A percentile compares a stretch with the other conserved stretches of the same genome.
Evolutionary conservation across 306 rosid species (phyloP).

Genomic region (Lagenaria siceraria): DNA sequence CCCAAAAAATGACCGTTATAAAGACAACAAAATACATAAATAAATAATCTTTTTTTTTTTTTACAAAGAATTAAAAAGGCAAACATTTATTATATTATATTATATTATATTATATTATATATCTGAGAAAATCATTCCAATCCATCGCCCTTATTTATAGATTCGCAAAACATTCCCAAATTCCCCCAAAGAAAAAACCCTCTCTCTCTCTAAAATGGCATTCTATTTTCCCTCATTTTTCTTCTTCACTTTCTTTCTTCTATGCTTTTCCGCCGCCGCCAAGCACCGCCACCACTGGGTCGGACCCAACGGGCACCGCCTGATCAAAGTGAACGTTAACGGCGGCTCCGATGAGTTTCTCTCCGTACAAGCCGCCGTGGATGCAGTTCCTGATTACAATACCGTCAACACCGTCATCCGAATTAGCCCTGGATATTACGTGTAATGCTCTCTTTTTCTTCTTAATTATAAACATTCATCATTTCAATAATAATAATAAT

Average conservation of each 20-base stretch:
- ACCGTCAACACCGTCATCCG: conserved; percentile 38
- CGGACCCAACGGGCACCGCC: conserved; percentile 52
- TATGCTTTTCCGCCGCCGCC: conserved; percentile 2
- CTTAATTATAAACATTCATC: not conserved
- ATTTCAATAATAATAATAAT: not conserved
- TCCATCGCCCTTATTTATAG: not conserved
- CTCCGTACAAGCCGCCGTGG: conserved; percentile 68
- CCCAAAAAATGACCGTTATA: conserved; percentile 1
- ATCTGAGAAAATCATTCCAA: not conserved
- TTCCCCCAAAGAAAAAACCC: not conserved
- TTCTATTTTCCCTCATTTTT: not conserved
- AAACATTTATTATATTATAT: too few species aligned
- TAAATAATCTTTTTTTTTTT: not conserved
- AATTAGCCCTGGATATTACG: conserved; percentile 66
- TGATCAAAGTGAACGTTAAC: conserved; percentile 38
- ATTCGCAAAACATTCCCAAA: not conserved
- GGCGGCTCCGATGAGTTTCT: conserved; percentile 42
- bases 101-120: too few species aligned
- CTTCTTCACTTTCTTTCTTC: not conserved
- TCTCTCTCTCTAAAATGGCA: not conserved
- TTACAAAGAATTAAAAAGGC: not conserved
- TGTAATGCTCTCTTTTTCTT: conserved; percentile 17
- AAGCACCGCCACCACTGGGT: conserved; percentile 30
- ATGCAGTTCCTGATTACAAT: conserved; percentile 50
- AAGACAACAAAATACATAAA: not conserved